Evolutionary conservation across 2,329 filamentous ascomycete genomes (phyloP).

Genomic region (Mycosphaerella sp.): DNA sequence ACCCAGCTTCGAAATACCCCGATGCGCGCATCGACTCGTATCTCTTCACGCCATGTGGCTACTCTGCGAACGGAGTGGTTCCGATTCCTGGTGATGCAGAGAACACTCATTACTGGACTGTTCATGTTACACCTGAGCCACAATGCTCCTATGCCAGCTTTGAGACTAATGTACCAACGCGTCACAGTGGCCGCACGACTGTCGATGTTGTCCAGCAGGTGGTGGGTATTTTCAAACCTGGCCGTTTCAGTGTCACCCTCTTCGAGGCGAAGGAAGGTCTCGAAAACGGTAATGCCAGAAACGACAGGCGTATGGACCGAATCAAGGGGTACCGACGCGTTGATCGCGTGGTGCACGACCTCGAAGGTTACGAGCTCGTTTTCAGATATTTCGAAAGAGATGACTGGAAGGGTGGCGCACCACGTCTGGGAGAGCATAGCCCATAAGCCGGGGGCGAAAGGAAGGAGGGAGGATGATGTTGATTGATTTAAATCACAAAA

Average conservation of each 20-base stretch:
- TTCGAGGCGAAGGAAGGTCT: slow-evolving; percentile 74
- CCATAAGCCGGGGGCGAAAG: slow-evolving; percentile 2
- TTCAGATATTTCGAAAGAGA: slow-evolving; percentile 95
- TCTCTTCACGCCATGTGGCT: slow-evolving; percentile 92
- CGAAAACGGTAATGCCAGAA: slow-evolving; percentile 39
- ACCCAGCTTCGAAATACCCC: slow-evolving; percentile 78
- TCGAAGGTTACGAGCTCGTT: slow-evolving; percentile 94
- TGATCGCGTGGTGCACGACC: slow-evolving; percentile 92
- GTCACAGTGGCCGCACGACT: slow-evolving; percentile 79
- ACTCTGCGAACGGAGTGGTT: slow-evolving; percentile 93
- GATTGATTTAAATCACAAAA: too few species aligned
- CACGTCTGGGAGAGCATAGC: slow-evolving; percentile 51
- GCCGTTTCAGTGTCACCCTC: slow-evolving; percentile 93
- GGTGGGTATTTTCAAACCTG: slow-evolving; percentile 90
- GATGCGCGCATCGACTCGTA: slow-evolving; percentile 94
- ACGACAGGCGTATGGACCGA: slow-evolving; percentile 57
- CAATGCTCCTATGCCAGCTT: slow-evolving; percentile 97
- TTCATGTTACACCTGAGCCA: slow-evolving; percentile 95
- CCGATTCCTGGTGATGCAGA: slow-evolving; percentile 57
- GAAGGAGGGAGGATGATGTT: background rate
- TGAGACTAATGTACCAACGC: slow-evolving; percentile 92
- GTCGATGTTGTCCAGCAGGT: slow-evolving; percentile 89
- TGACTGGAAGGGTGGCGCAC: slow-evolving; percentile 64
- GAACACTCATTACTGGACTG: slow-evolving; percentile 84
- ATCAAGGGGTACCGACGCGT: slow-evolving; percentile 82